These are phyloP conservation scores for Rhexocercosporidium sp. DNA, from an alignment of 2,329 filamentous ascomycete genomes.

Conservation along the genomic window DNA sequence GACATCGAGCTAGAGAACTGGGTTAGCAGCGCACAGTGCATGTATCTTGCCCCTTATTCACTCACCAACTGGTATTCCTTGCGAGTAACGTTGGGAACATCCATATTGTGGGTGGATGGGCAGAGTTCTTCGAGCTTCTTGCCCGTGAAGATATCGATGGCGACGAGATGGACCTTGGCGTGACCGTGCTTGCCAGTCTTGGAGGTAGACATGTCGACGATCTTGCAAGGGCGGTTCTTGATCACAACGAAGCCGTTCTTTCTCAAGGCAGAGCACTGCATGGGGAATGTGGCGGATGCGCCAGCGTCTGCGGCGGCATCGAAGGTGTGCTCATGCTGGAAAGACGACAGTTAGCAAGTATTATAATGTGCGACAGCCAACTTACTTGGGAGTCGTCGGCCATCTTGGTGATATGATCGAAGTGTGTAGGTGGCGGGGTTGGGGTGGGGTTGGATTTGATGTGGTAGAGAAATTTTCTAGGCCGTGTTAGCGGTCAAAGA, in stretches of 20 bases:
- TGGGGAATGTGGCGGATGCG: constrained; percentile 91
- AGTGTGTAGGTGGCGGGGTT: constrained; percentile 24
- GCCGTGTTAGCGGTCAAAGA: too few relatives aligned
- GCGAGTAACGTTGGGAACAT: constrained; percentile 92
- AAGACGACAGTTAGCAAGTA: constrained; percentile 18
- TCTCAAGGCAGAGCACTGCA: constrained; percentile 99
- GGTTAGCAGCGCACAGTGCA: constrained; percentile 6
- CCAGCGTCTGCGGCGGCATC: constrained; percentile 88
- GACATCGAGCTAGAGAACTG: constrained; percentile 75
- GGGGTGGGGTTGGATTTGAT: too few relatives aligned
- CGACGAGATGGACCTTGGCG: constrained; percentile 99
- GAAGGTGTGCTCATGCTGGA: constrained; percentile 66
- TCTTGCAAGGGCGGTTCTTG: constrained; percentile 99
- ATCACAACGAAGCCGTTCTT: constrained; percentile 99
- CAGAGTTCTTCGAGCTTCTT: constrained; percentile 99
- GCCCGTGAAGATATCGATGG: constrained; percentile 98
- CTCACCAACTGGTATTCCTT: constrained; percentile 94
- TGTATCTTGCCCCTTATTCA: constrained; percentile 35
- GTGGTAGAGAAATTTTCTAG: too few relatives aligned
- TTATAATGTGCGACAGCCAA: too few relatives aligned
- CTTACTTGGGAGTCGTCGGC: too few relatives aligned
- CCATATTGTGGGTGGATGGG: constrained; percentile 97
- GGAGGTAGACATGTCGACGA: constrained; percentile 99
- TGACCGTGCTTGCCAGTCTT: constrained; percentile 99
- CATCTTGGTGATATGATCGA: too few relatives aligned